phyloP scores from a whole-genome alignment of 768 basidiomycete species.

The Rhodocollybia butyracea region DNA sequence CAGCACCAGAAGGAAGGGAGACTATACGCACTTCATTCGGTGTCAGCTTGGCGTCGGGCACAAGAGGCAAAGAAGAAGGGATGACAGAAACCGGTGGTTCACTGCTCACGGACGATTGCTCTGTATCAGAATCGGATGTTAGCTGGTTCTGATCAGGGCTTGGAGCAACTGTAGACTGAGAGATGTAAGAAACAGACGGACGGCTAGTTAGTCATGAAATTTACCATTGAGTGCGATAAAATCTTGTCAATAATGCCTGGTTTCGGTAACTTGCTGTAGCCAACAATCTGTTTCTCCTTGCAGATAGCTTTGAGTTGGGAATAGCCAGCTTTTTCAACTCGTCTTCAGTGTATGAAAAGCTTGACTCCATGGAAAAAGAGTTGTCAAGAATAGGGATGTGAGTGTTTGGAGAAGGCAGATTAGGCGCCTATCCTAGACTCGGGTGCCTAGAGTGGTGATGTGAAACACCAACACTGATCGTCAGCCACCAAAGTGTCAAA shows the following conservation, averaged over 20 bases:
- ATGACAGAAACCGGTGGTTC: not conserved
- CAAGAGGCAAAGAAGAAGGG: no score
- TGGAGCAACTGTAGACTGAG: not conserved
- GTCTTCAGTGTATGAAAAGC: conserved; percentile 10
- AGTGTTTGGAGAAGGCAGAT: no score
- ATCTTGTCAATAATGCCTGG: conserved; percentile 52
- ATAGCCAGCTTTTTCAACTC: conserved; percentile 51
- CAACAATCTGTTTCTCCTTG: conserved; percentile 56
- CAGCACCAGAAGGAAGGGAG: not conserved
- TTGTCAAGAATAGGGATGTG: no score
- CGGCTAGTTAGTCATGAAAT: not conserved
- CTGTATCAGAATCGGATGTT: not conserved
- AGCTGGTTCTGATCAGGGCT: not conserved
- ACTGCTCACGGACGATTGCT: not conserved
- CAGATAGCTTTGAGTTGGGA: conserved; percentile 66
- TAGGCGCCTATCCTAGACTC: no score
- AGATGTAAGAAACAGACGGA: not conserved
- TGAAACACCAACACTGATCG: no score
- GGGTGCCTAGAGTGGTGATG: no score
- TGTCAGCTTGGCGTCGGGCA: not conserved
- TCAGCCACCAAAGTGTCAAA: no score
- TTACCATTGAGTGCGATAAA: conserved; percentile 4
- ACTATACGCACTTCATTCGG: not conserved
- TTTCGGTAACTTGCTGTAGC: conserved; percentile 69
- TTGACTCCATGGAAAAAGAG: not conserved